Base-by-base conservation (phyloP, 352 stramenopile species). In the Phytophthora rubi region DNA sequence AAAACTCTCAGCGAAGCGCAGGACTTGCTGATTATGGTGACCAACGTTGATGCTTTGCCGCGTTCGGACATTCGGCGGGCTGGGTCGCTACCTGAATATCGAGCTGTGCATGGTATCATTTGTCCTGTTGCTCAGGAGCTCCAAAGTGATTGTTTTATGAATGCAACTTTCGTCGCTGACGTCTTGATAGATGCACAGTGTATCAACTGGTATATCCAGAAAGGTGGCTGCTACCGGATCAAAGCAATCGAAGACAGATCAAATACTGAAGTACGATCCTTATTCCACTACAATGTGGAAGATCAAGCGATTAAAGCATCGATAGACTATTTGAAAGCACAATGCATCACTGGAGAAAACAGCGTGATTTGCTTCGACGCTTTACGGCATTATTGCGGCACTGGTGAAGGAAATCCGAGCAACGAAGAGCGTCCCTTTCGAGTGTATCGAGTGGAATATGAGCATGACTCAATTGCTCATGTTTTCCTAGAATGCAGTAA, bases 121-220 rank as follows among this genome's bases (percentile, higher is more conserved):
- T 71, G 79, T 49, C 73, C 67, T 28, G 16, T 74, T 35, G 21
- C 48, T n/a, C 13, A 74, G 21, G n/a, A 28, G n/a, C 28, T 76
- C 28, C 32, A 35, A 32, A 52, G 0, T 39, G 56, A 35, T 7
- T 44, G 13, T 0, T 68, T 79, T 39, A 44, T 76, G 5, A 53
- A 71, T n/a, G 42, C 53, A 1, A n/a, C 59, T 6, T 61, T 65
- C 18, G 69, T 53, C 18, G 73, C 69, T 42, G 73, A 85, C 23
- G 44, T 87, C 4, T 37, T 87, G 62, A 53, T 87, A 5, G 65
- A 32, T 28, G 53, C 62, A 9, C 45, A 75, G 2, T 69, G 53
- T 16, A 39, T 18, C n/a, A 70, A 56, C 33, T 87, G 80, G 80
- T 59, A 75, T 13, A 30, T 85, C 18, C 68, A 73, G 37, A 85